These are phyloP conservation scores for Aspergillus ibericus DNA, from an alignment of 2,329 filamentous ascomycete species.

Conservation along the genomic window DNA sequence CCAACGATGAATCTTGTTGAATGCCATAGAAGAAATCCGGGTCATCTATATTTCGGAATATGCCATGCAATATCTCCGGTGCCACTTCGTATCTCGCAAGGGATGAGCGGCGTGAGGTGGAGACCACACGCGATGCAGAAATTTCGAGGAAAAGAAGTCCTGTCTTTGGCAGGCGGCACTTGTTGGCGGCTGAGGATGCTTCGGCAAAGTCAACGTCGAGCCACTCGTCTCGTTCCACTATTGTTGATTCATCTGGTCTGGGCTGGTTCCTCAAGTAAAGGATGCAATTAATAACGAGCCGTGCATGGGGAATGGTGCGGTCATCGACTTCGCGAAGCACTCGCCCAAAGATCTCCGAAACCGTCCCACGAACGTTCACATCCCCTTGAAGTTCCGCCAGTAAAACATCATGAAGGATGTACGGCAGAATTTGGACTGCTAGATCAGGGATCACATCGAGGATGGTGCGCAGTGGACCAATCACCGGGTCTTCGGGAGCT, in stretches of 20 bases:
- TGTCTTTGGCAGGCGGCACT: constrained; percentile 82
- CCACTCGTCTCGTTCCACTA: constrained; percentile 78
- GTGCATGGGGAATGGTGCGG: constrained; percentile 61
- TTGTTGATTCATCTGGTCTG: constrained; percentile 71
- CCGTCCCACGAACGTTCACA: constrained; percentile 56
- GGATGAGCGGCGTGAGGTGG: constrained; percentile 68
- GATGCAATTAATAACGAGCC: constrained; percentile 73
- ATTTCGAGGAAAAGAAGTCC: constrained; percentile 82
- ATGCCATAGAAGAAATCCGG: constrained; percentile 95
- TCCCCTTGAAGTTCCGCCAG: constrained; percentile 65
- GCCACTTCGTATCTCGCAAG: constrained; percentile 55
- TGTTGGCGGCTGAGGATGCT: constrained; percentile 69
- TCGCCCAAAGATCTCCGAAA: constrained; percentile 66
- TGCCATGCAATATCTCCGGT: constrained; percentile 69
- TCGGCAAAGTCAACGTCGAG: constrained; percentile 75
- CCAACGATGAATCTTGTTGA: constrained; percentile 72
- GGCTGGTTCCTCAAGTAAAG: constrained; percentile 85
- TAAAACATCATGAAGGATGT: constrained; percentile 79
- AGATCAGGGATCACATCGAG: constrained; percentile 67
- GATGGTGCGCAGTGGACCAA: constrained; percentile 67
- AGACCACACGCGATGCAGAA: constrained; percentile 57
- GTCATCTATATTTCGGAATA: constrained; percentile 92
- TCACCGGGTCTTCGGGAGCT: constrained; percentile 63
- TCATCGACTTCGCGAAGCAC: constrained; percentile 58
- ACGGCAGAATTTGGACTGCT: constrained; percentile 74